Conservation (phyloP, 495 filamentous ascomycete genomes). For the Xylaria flabelliformis region DNA sequence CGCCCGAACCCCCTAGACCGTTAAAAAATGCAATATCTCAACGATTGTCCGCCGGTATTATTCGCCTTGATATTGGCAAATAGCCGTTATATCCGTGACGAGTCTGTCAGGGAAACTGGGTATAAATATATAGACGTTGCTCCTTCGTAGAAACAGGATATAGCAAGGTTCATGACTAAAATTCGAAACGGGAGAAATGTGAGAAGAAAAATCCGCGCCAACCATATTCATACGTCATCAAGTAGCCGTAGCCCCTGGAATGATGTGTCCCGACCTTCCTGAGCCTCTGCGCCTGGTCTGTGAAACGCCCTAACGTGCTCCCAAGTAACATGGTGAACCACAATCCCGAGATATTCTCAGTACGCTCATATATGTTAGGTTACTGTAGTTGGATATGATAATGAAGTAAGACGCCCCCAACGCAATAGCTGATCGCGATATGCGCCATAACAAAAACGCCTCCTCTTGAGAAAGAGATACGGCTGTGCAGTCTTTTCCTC, state of each 20-base stretch:
- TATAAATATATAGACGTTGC: conserved; percentile 22
- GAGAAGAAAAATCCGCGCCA: not conserved
- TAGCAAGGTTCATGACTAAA: not conserved
- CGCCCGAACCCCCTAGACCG: conserved; percentile 10
- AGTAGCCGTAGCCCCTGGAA: conserved; percentile 1
- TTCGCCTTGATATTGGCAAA: conserved; percentile 17
- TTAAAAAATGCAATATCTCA: conserved; percentile 15
- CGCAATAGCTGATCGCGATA: not conserved
- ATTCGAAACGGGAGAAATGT: not conserved
- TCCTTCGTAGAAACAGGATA: conserved; percentile 23
- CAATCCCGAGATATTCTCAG: not conserved
- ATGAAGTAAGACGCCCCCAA: not conserved
- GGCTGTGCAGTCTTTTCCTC: not conserved
- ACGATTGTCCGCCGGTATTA: conserved; percentile 16
- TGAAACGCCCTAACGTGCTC: conserved; percentile 15
- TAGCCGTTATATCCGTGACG: conserved; percentile 14
- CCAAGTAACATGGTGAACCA: not conserved
- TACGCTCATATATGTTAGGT: conserved; percentile 6
- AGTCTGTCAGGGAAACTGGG: not conserved
- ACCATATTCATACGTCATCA: not conserved
- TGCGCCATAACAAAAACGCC: not conserved
- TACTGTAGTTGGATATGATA: not conserved
- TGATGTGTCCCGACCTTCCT: conserved; percentile 8
- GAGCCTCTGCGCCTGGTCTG: conserved; percentile 19
- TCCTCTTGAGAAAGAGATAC: not conserved